Conservation (phyloP, 305 asterid genomes). For the Solanum hybrid region DNA sequence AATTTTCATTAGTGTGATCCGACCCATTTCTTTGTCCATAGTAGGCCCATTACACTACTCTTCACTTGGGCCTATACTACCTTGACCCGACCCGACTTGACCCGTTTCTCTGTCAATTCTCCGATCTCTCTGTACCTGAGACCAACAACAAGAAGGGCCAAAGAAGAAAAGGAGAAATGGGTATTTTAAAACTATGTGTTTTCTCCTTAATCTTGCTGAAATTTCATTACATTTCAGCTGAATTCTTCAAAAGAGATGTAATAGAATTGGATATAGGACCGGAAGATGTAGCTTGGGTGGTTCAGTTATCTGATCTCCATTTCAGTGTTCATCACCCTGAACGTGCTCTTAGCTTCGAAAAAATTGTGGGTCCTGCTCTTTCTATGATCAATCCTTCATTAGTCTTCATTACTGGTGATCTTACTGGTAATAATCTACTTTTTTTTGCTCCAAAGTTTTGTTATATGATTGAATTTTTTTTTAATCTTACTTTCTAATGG, state of each 20-base stretch:
- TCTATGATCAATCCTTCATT: constrained; percentile 74
- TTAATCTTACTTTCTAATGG: neutral
- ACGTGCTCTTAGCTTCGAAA: constrained; percentile 55
- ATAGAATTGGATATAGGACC: constrained; percentile 44
- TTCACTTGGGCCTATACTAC: neutral
- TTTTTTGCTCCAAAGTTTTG: neutral
- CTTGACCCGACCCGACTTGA: neutral
- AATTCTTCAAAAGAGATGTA: constrained; percentile 11
- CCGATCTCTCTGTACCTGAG: neutral
- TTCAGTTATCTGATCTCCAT: constrained; percentile 96
- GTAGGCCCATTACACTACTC: neutral
- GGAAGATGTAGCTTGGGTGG: constrained; percentile 87
- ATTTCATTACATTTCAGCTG: neutral
- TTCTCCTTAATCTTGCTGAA: neutral
- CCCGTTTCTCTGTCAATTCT: neutral
- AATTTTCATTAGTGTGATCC: neutral
- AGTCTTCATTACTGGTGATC: constrained; percentile 93
- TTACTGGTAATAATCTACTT: constrained; percentile 50
- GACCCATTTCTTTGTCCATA: neutral
- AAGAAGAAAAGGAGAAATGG: neutral
- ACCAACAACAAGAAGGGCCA: neutral
- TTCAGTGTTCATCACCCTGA: constrained; percentile 89
- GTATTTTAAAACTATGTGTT: neutral
- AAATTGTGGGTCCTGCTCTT: constrained; percentile 59
- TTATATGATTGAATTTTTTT: neutral